Evolutionary conservation across 495 filamentous ascomycete genomes (phyloP).

Genomic region (Hypoxylon fragiforme): DNA sequence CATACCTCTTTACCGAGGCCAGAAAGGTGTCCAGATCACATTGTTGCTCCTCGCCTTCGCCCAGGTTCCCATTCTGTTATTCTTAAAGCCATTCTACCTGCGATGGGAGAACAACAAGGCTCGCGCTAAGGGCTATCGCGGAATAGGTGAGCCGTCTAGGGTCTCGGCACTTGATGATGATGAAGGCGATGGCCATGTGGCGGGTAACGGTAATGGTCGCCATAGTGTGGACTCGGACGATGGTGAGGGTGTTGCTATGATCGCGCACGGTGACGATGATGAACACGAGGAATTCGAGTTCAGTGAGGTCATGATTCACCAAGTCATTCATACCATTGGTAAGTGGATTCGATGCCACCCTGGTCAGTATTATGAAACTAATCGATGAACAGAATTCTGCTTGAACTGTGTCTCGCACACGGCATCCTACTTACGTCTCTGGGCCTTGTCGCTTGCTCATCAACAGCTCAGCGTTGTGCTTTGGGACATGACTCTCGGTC

Average conservation of each 20-base stretch:
- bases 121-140: conserved; percentile 84
- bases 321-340: conserved; percentile 98
- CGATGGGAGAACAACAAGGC: conserved; percentile 90
- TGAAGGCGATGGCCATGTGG: conserved; percentile 58
- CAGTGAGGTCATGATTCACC: conserved; percentile 94
- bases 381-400: conserved; percentile 77
- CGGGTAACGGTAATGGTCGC: conserved; percentile 55
- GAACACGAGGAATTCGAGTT: conserved; percentile 97
- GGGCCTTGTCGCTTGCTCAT: conserved; percentile 96
- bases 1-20: conserved; percentile 71
- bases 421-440: conserved; percentile 96
- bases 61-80: conserved; percentile 87
- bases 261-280: conserved; percentile 78
- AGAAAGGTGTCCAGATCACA: conserved; percentile 71
- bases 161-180: conserved; percentile 88
- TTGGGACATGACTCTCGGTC: conserved; percentile 91
- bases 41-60: conserved; percentile 81
- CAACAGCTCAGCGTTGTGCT: conserved; percentile 96
- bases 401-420: conserved; percentile 99
- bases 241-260: conserved; percentile 87
- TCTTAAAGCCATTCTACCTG: conserved; percentile 94
- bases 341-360: conserved; percentile 38
- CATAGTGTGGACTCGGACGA: conserved; percentile 72
- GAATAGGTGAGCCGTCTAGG: conserved; percentile 81
- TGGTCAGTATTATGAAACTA: conserved; percentile 14